Evolutionary conservation across 2,329 filamentous ascomycete genomes (phyloP).

Genomic region (Cercospora sojina): DNA sequence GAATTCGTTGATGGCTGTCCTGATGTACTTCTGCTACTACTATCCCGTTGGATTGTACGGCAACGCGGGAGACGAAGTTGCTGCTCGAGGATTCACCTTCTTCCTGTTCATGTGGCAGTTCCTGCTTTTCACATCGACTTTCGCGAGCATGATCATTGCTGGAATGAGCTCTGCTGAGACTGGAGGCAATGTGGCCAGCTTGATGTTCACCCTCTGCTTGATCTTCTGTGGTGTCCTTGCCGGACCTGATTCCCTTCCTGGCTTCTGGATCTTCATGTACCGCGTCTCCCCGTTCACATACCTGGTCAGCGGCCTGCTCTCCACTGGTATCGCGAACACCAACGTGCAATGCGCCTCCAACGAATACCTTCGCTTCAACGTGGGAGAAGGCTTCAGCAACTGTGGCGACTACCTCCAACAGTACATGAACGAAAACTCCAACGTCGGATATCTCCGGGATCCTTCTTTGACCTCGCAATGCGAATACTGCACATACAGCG

Average conservation of each 20-base stretch:
- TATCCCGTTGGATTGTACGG: constrained; percentile 76
- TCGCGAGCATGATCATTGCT: constrained; percentile 74
- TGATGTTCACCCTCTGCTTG: constrained; percentile 70
- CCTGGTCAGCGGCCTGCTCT: constrained; percentile 69
- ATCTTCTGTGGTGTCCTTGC: constrained; percentile 72
- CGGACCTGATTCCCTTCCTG: constrained; percentile 59
- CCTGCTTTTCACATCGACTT: constrained; percentile 69
- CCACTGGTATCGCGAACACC: constrained; percentile 67
- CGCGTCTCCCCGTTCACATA: constrained; percentile 74
- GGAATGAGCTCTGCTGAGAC: constrained; percentile 73
- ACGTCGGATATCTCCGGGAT: constrained; percentile 43
- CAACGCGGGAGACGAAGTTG: constrained; percentile 65
- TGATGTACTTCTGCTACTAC: constrained; percentile 82
- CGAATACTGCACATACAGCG: constrained; percentile 43
- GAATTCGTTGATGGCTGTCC: constrained; percentile 72
- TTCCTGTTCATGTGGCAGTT: constrained; percentile 75
- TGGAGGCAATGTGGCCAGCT: constrained; percentile 71
- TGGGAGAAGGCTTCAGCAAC: constrained; percentile 49
- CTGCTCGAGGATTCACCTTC: constrained; percentile 73
- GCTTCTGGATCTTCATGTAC: constrained; percentile 85
- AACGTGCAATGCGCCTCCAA: constrained; percentile 64
- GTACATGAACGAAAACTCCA: constrained; percentile 29
- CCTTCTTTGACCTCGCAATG: constrained; percentile 39
- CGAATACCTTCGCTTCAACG: constrained; percentile 68
- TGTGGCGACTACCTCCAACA: constrained; percentile 43